phyloP scores from a whole-genome alignment of 306 rosid species.

The Geum urbanum region DNA sequence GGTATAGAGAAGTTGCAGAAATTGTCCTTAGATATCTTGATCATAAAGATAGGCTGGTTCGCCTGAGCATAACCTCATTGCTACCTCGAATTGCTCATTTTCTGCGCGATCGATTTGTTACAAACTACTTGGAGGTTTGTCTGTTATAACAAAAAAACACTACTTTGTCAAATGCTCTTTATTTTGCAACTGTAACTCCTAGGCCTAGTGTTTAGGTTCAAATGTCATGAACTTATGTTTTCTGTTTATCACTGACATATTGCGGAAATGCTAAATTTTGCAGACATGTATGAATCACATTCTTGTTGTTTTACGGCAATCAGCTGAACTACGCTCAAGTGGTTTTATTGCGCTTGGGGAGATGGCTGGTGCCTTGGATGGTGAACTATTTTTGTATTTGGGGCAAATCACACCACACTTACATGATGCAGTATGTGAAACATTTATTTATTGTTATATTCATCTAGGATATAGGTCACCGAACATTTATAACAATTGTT shows the following conservation, averaged over 20 bases:
- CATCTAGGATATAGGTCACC: slow-evolving; percentile 16
- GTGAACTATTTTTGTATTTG: slow-evolving; percentile 84
- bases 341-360: slow-evolving; percentile 99
- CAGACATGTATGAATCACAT: slow-evolving; percentile 99
- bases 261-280: slow-evolving; percentile 36
- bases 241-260: slow-evolving; percentile 22
- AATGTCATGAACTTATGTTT: slow-evolving; percentile 7
- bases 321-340: slow-evolving; percentile 87
- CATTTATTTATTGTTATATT: slow-evolving; percentile 22
- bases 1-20: slow-evolving; percentile 97
- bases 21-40: slow-evolving; percentile 93
- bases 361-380: slow-evolving; percentile 98
- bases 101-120: slow-evolving; percentile 94
- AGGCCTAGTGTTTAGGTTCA: slow-evolving; percentile 12
- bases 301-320: slow-evolving; percentile 80
- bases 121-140: slow-evolving; percentile 83
- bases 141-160: too few species aligned
- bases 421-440: slow-evolving; percentile 84
- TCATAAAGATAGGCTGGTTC: slow-evolving; percentile 93
- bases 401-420: slow-evolving; percentile 77
- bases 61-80: slow-evolving; percentile 91
- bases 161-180: slow-evolving; percentile 6
- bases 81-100: slow-evolving; percentile 98
- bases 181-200: slow-evolving; percentile 22
- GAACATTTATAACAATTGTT: slow-evolving; percentile 28